phyloP scores from a whole-genome alignment of 805 yeast genomes.

The Ogataea pilisensis region DNA sequence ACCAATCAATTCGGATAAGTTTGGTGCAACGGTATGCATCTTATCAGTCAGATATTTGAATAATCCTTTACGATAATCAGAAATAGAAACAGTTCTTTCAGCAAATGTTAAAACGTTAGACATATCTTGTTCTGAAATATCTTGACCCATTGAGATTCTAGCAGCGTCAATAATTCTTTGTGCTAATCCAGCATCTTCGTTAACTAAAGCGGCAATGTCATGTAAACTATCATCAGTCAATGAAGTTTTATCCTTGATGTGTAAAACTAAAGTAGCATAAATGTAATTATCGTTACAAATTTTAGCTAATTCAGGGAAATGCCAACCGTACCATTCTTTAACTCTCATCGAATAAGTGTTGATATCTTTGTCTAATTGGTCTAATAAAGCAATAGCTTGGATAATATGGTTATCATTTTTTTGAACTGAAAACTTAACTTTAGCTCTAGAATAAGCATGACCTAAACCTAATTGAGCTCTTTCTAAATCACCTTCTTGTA shows the following conservation, averaged over 20 bases:
- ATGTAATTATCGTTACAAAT: conserved; percentile 85
- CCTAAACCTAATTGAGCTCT: conserved; percentile 98
- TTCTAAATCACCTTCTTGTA: conserved; percentile 93
- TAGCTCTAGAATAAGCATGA: conserved; percentile 98
- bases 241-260: conserved; percentile 82
- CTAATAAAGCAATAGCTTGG: conserved; percentile 96
- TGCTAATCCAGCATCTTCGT: conserved; percentile 90
- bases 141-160: conserved; percentile 98
- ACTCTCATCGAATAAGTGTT: conserved; percentile 97
- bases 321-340: conserved; percentile 99
- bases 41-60: conserved; percentile 87
- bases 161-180: conserved; percentile 92
- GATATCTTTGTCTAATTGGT: conserved; percentile 96
- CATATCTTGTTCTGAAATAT: conserved; percentile 92
- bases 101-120: conserved; percentile 88
- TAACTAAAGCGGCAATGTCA: conserved; percentile 83
- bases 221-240: conserved; percentile 79
- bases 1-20: conserved; percentile 93
- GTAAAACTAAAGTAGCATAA: conserved; percentile 76
- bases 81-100: conserved; percentile 83
- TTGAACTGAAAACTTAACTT: conserved; percentile 97
- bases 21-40: conserved; percentile 98
- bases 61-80: conserved; percentile 83
- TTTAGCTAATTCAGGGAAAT: conserved; percentile 94
- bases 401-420: conserved; percentile 98